These are phyloP conservation scores for Luffa aegyptiaca DNA, from an alignment of 306 rosid species.

Conservation along the genomic window DNA sequence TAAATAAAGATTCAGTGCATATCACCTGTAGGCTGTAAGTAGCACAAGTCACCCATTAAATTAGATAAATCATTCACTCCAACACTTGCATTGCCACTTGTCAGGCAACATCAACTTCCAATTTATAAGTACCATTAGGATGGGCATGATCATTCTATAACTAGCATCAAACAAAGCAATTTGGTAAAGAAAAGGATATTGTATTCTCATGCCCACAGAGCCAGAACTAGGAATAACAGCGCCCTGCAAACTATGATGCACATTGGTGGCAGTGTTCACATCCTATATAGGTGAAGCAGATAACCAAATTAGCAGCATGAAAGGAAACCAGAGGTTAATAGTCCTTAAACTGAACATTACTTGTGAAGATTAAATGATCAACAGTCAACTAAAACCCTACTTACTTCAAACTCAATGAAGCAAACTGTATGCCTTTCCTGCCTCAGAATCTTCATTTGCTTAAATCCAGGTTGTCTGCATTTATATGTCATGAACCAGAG, in stretches of 20 bases:
- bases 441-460: constrained; percentile 96
- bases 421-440: constrained; percentile 99
- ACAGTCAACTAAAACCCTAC: constrained; percentile 20
- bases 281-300: constrained; percentile 48
- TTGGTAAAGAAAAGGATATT: constrained; percentile 61
- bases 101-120: background rate
- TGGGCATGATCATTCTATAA: background rate
- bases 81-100: background rate
- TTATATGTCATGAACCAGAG: constrained; percentile 14
- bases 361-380: background rate
- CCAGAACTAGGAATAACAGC: constrained; percentile 99
- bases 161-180: constrained; percentile 2
- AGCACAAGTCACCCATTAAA: background rate
- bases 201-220: constrained; percentile 98
- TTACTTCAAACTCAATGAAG: constrained; percentile 97
- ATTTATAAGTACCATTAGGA: background rate
- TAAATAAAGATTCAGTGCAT: background rate
- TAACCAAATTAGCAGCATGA: background rate
- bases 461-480: constrained; percentile 93
- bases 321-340: background rate
- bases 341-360: background rate
- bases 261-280: constrained; percentile 77
- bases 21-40: background rate
- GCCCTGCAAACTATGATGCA: constrained; percentile 92
- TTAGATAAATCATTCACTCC: background rate